Evolutionary conservation across 2,329 filamentous ascomycete genomes (phyloP), one percentile per base, ranked within the genome.

Genomic region (Alternaria alternata): DNA sequence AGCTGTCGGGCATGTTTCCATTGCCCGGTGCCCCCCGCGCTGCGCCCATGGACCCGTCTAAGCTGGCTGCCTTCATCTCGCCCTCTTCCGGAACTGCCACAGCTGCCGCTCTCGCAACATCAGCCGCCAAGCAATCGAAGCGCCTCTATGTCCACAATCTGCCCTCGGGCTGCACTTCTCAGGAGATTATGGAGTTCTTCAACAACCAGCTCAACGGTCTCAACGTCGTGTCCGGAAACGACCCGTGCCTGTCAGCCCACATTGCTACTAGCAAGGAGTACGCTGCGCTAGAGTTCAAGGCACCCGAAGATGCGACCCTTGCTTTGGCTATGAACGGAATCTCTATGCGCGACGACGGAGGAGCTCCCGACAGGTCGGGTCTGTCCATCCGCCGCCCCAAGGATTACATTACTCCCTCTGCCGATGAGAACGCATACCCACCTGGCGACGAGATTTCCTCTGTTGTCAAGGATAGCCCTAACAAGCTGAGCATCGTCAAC

Each of bases 1-100:
- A 99, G 84, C 86, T 99, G 44, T 99, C 96, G 3, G 88, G 94
- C 83, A 97, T 99, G 95, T 99, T 99, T 83, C 94, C 96, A 62
- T 88, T 99, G 46, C 95, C 95, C 4, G 95, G 95, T 66, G 95
- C 95, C 63, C 95, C 95, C 55, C 89, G 95, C 69, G 93, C 97
- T 78, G 94, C 97, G 75, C 91, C 93, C 34, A 95, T 98, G 90
- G 95, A 99, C 70, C 94, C 94, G 16, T 92, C 88, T 72, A 94
- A 94, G 79, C 86, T 99, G 48, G 93, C 97, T 78, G 93, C 94
- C 22, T 96, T 99, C 79, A 96, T 97, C 88, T 94, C 92, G 78
- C 93, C 96, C 75, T 91, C 94, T 14, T 88, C 88, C 55, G 90
- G 90, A 55, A 89, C 73, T 81, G 84, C 84, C 32, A 90, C 87